Evolutionary conservation across 768 basidiomycete genomes (phyloP), one percentile per base, ranked within the genome.

Genomic region (Kwoniella mangroviensis): DNA sequence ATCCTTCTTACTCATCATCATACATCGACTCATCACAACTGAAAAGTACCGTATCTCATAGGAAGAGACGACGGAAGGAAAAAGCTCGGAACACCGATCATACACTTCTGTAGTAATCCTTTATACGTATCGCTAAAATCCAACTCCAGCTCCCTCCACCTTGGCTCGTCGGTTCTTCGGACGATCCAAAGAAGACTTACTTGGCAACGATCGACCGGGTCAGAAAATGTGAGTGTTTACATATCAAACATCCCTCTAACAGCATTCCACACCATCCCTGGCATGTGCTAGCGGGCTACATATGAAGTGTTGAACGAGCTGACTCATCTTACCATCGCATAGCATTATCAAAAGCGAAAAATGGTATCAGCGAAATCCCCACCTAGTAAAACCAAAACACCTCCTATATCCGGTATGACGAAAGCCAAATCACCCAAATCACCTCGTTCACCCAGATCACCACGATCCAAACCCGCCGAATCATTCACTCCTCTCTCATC

Each of bases 341-440:
- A 55, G 26, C 56, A 12, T 34, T 7, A 28, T 26, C 62, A 3
- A 22, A 17, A 13, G 15, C 34, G 9, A 1, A 64, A 54, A 54
- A 68, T 68, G 58, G 60, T 68, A 54, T 24, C 67, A 24, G 51
- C 60, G 7, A 62, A 68, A 55, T 68, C 67, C 21, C 67, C 67
- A 3, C 61, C 51, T 9, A 60, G 4, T 3, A 63, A 54, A 21
- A 7, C 60, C 2, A 26, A 53, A 21, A 26, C 67, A 41, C 43
- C 54, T 4, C 26, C 56, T 4, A 15, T 51, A 22, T 22, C 51
- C 21, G 57, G 2, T 41, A 54, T 42, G 17, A 10, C 15, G 17
- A 52, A 52, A 42, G 34, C 34, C 58, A 41, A 64, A 64, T 41
- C 45, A 53, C 63, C 51, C n/a, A 64, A 64, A 22, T 67, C 66